A percentile compares a stretch with the other conserved stretches of the same genome.
Conservation (phyloP, 129 eudicot species). For the Lactuca saligna region DNA sequence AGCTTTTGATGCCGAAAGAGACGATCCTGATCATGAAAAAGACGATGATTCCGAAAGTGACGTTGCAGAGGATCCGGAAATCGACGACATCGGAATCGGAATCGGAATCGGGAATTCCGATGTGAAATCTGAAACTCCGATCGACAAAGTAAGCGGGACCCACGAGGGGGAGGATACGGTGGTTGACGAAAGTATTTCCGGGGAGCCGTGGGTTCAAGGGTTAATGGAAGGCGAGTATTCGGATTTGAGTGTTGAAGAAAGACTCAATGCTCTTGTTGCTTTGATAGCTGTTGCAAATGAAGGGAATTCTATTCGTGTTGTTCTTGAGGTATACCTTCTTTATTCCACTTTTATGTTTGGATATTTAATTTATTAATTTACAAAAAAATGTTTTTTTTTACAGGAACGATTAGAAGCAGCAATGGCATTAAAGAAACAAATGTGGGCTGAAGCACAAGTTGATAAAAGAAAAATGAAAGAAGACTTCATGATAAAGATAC, state of each 20-base stretch:
- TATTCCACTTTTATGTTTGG: no score
- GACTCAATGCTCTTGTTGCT: conserved; percentile 83
- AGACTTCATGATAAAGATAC: conserved; percentile 52
- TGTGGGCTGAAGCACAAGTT: conserved; percentile 89
- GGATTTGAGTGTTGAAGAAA: conserved; percentile 77
- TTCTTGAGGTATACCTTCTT: conserved; percentile 59
- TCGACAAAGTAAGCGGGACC: conserved; percentile 38
- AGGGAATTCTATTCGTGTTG: conserved; percentile 74
- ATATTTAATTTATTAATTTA: no score
- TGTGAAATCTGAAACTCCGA: conserved; percentile 28
- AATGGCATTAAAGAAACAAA: conserved; percentile 84
- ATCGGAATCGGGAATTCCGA: conserved; percentile 28
- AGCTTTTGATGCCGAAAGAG: conserved; percentile 68
- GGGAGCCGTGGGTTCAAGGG: conserved; percentile 91
- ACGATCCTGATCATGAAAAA: conserved; percentile 76
- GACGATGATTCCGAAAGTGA: conserved; percentile 83
- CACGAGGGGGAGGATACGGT: conserved; percentile 41
- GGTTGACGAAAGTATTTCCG: conserved; percentile 59
- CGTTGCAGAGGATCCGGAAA: conserved; percentile 67
- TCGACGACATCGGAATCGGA: conserved; percentile 45
- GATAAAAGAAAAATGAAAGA: conserved; percentile 79
- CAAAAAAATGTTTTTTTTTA: conserved; percentile 7
- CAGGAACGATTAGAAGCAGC: conserved; percentile 96
- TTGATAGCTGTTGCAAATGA: conserved; percentile 75
- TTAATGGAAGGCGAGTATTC: conserved; percentile 81